These are phyloP conservation scores for Erodium texanum DNA, from an alignment of 441 rosid species.

Conservation along the genomic window DNA sequence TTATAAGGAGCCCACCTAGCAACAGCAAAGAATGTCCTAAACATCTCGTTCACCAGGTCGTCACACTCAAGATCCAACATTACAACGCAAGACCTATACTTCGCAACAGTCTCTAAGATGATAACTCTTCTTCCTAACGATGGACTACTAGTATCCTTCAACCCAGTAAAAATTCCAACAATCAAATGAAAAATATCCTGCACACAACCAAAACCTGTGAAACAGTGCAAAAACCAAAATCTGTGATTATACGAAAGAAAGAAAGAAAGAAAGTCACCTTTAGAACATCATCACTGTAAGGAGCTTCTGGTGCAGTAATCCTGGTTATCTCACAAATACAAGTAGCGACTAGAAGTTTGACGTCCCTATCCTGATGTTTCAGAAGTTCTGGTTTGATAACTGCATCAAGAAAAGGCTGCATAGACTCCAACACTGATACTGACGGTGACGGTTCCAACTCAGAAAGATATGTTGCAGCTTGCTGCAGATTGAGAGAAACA, in stretches of 20 bases:
- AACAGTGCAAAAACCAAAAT: background rate
- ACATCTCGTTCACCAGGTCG: conserved; percentile 63
- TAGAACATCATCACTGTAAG: conserved; percentile 73
- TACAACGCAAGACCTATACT: conserved; percentile 72
- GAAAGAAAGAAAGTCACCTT: conserved; percentile 82
- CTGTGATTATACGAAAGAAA: too few relatives aligned
- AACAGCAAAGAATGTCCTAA: conserved; percentile 73
- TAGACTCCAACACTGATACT: conserved; percentile 52
- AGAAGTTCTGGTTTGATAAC: conserved; percentile 78
- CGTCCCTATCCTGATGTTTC: conserved; percentile 93
- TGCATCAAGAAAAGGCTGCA: conserved; percentile 79
- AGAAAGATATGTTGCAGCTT: conserved; percentile 76
- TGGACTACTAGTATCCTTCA: conserved; percentile 56
- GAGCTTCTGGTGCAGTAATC: conserved; percentile 99
- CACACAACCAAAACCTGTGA: conserved; percentile 12
- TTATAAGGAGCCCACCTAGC: conserved; percentile 67
- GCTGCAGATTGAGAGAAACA: conserved; percentile 44
- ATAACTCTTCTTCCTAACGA: conserved; percentile 68
- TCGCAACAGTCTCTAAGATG: conserved; percentile 71
- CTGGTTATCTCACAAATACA: conserved; percentile 97
- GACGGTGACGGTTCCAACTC: conserved; percentile 88
- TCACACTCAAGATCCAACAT: conserved; percentile 83
- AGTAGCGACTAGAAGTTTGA: conserved; percentile 91
- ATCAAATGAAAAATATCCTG: conserved; percentile 69
- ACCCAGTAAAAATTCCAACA: conserved; percentile 57